phyloP scores from a whole-genome alignment of 1,284 basidiomycete species.

The Microbotryum violaceum region DNA sequence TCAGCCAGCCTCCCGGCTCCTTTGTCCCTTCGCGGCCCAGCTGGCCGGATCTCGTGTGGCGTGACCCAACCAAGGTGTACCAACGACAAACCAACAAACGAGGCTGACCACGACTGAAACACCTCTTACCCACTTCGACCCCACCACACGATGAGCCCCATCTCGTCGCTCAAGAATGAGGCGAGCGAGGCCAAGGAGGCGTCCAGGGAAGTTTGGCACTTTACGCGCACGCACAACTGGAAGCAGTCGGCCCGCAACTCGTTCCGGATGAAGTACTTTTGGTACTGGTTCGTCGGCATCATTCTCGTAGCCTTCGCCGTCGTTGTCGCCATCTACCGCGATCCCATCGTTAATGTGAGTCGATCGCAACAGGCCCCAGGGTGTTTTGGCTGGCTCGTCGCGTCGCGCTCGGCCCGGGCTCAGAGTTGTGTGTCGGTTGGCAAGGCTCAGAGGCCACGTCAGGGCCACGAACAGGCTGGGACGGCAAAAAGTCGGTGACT shows the following conservation, averaged over 20 bases:
- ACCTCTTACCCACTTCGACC: background rate
- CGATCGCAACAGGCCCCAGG: no score
- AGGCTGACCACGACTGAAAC: background rate
- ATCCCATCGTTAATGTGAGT: constrained; percentile 12
- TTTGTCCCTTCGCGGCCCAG: no score
- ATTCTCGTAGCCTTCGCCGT: constrained; percentile 7
- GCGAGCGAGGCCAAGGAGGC: constrained; percentile 21
- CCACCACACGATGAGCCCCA: constrained; percentile 9
- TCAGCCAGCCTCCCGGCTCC: no score
- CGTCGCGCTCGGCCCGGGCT: background rate
- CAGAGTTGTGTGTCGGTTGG: background rate
- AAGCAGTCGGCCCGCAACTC: constrained; percentile 8
- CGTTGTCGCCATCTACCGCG: constrained; percentile 19
- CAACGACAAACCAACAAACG: no score
- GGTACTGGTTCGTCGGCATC: constrained; percentile 18
- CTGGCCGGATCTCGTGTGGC: no score
- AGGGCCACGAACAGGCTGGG: background rate
- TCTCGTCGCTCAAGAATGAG: constrained; percentile 8
- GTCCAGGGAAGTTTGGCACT: constrained; percentile 11
- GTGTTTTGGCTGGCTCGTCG: no score
- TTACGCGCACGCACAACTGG: constrained; percentile 20
- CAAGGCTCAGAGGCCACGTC: background rate
- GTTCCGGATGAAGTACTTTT: constrained; percentile 22
- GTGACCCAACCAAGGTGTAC: no score
- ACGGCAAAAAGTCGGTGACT: background rate